phyloP scores from a whole-genome alignment of 805 yeast genomes.

The Scheffersomyces lignosus region DNA sequence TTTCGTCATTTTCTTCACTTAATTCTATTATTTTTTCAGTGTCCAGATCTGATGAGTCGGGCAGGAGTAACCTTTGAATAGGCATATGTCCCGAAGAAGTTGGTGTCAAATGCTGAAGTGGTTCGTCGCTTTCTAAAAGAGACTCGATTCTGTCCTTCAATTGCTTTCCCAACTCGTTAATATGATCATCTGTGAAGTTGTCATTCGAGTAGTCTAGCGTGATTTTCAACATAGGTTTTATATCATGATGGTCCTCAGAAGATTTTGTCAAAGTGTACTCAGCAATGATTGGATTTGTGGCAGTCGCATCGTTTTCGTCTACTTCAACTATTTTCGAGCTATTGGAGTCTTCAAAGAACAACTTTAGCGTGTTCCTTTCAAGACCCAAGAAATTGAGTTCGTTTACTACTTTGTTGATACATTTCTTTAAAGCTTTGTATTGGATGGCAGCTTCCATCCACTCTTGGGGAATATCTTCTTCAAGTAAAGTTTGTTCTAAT shows the following conservation, averaged over 20 bases:
- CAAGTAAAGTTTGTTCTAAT: constrained; percentile 60
- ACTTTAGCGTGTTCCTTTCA: constrained; percentile 43
- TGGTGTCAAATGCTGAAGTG: background rate
- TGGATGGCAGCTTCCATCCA: constrained; percentile 73
- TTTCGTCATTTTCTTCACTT: constrained; percentile 26
- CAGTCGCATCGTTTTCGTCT: constrained; percentile 29
- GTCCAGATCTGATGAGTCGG: background rate
- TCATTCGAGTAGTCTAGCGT: constrained; percentile 31
- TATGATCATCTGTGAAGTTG: constrained; percentile 32
- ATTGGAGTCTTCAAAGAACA: constrained; percentile 31
- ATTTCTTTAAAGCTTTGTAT: constrained; percentile 68
- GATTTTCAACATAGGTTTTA: constrained; percentile 41
- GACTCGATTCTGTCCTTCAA: constrained; percentile 27
- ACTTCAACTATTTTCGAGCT: constrained; percentile 30
- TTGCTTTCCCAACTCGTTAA: constrained; percentile 27
- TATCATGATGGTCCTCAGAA: constrained; percentile 15
- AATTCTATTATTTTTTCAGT: constrained; percentile 25
- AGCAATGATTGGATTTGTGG: constrained; percentile 42
- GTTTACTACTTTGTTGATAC: constrained; percentile 61
- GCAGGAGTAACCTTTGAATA: no score
- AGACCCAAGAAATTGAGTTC: constrained; percentile 64
- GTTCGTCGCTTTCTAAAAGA: constrained; percentile 20
- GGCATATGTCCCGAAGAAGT: no score
- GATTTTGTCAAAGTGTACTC: constrained; percentile 40
- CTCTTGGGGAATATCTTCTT: constrained; percentile 61